A percentile compares a stretch with the other conserved stretches of the same genome.
phyloP scores from a whole-genome alignment of 352 stramenopile species.

The Albugo candida region DNA sequence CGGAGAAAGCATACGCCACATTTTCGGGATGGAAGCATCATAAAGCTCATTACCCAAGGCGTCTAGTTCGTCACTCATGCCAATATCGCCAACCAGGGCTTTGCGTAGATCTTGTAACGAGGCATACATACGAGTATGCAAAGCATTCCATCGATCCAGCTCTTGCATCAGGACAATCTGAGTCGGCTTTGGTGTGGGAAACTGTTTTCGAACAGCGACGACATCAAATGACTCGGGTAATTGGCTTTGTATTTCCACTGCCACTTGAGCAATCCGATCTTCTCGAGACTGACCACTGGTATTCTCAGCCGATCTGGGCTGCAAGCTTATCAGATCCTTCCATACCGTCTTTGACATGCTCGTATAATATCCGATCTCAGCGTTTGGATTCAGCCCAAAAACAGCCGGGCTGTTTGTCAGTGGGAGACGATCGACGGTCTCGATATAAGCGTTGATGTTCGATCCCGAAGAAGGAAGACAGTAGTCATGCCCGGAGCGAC shows the following conservation, averaged over 20 bases:
- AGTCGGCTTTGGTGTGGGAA: slow-evolving; percentile 56
- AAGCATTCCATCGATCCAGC: slow-evolving; percentile 87
- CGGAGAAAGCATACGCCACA: slow-evolving; percentile 80
- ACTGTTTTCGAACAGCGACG: slow-evolving; percentile 65
- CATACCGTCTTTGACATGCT: slow-evolving; percentile 90
- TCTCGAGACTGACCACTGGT: slow-evolving; percentile 77
- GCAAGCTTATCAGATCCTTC: slow-evolving; percentile 83
- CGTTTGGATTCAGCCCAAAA: slow-evolving; percentile 91
- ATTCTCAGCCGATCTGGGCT: slow-evolving; percentile 66
- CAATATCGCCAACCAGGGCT: slow-evolving; percentile 86
- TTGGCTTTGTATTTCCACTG: slow-evolving; percentile 82
- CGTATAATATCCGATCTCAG: slow-evolving; percentile 92
- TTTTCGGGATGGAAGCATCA: slow-evolving; percentile 83
- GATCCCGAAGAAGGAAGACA: slow-evolving; percentile 31
- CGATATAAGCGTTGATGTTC: slow-evolving; percentile 56
- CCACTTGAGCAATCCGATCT: slow-evolving; percentile 80
- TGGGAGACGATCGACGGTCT: slow-evolving; percentile 78
- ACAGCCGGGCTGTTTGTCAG: slow-evolving; percentile 88
- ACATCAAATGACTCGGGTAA: slow-evolving; percentile 79
- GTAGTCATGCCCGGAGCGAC: slow-evolving; percentile 86
- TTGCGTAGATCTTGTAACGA: slow-evolving; percentile 83
- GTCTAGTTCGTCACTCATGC: slow-evolving; percentile 92
- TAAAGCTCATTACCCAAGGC: slow-evolving; percentile 81
- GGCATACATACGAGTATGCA: slow-evolving; percentile 65
- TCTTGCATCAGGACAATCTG: slow-evolving; percentile 90